Percentiles rank a stretch among this genome's conserved stretches.
Evolutionary conservation across 768 basidiomycete species (phyloP).

Genomic region (Rhodotorula graminis): DNA sequence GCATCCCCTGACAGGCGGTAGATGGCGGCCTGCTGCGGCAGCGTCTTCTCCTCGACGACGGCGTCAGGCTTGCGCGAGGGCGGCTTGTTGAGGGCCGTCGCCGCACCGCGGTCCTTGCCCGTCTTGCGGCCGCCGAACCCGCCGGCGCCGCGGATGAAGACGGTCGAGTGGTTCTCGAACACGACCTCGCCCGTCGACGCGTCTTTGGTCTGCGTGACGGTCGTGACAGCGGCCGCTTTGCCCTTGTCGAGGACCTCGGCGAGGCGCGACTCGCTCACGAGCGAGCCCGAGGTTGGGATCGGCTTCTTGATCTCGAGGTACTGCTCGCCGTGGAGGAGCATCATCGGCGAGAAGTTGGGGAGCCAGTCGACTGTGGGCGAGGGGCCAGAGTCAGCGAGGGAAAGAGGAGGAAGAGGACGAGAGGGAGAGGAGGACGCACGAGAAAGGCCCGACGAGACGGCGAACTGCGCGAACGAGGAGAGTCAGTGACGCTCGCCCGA

Average conservation of each 20-base stretch:
- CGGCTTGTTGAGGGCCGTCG: constrained; percentile 70
- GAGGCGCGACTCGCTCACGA: constrained; percentile 69
- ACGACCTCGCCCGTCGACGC: constrained; percentile 69
- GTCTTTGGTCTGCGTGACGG: constrained; percentile 72
- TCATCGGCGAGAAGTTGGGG: constrained; percentile 92
- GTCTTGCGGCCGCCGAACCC: constrained; percentile 88
- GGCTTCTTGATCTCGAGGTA: constrained; percentile 76
- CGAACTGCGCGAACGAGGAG: constrained; percentile 49
- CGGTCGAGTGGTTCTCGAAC: constrained; percentile 86
- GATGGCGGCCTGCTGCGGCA: constrained; percentile 73
- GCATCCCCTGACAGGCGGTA: constrained; percentile 87
- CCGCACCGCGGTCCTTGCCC: constrained; percentile 82
- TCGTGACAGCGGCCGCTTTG: constrained; percentile 86
- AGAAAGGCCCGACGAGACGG: constrained; percentile 61
- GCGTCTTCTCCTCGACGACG: constrained; percentile 81
- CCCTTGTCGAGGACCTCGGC: constrained; percentile 55
- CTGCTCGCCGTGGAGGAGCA: constrained; percentile 96
- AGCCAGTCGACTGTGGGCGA: constrained; percentile 65
- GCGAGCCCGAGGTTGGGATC: constrained; percentile 75
- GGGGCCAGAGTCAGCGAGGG: background rate
- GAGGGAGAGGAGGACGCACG: constrained; percentile 10
- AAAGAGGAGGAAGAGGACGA: too few relatives aligned
- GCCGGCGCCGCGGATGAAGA: constrained; percentile 89
- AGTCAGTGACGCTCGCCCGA: background rate
- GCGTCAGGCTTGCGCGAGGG: constrained; percentile 81